A percentile compares a stretch with the other conserved stretches of the same genome.
phyloP scores from a whole-genome alignment of 2,329 filamentous ascomycete species.

The Pleoardoris graminearum region DNA sequence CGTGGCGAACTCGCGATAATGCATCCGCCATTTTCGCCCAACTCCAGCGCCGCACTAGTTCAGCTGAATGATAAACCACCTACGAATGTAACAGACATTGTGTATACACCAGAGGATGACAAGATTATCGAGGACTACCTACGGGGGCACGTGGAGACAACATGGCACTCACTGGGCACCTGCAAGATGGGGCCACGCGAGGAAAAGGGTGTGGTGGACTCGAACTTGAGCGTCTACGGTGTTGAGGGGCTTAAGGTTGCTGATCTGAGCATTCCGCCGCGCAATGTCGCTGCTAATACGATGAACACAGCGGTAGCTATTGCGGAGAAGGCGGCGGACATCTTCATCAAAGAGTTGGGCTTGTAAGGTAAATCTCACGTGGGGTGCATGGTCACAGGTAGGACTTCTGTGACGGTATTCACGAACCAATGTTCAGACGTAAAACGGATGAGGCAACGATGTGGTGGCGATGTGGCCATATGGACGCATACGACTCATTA shows the following conservation, averaged over 20 bases:
- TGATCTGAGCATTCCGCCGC: constrained; percentile 27
- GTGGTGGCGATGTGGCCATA: too few relatives aligned
- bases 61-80: constrained; percentile 35
- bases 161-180: constrained; percentile 44
- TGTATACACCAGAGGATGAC: constrained; percentile 56
- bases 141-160: constrained; percentile 45
- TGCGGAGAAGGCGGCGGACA: constrained; percentile 26
- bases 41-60: constrained; percentile 51
- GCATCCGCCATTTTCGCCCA: constrained; percentile 46
- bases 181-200: constrained; percentile 32
- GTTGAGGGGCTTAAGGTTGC: constrained; percentile 27
- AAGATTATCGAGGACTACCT: constrained; percentile 51
- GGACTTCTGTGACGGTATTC: too few relatives aligned
- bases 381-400: too few relatives aligned
- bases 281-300: constrained; percentile 22
- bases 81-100: constrained; percentile 45
- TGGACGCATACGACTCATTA: too few relatives aligned
- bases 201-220: constrained; percentile 29
- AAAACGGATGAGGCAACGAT: too few relatives aligned
- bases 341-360: constrained; percentile 43
- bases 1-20: constrained; percentile 45
- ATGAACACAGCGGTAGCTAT: constrained; percentile 32
- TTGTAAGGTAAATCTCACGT: too few relatives aligned
- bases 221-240: constrained; percentile 21
- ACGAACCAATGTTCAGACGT: too few relatives aligned